phyloP scores from a whole-genome alignment of 208 protist species.

The Hexamita inflata region DNA sequence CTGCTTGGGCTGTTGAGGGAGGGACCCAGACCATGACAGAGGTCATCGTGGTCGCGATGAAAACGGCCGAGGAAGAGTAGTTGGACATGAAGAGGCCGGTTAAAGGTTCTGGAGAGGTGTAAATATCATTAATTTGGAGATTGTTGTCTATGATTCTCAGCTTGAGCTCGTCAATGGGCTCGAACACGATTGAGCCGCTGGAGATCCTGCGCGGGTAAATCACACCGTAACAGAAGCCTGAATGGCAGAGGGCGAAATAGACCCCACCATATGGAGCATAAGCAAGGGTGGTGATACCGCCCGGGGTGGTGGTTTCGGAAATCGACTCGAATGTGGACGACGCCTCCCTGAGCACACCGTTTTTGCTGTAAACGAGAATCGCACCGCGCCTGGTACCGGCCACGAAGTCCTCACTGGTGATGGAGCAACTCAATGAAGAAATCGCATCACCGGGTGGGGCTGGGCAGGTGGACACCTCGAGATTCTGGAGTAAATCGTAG shows the following conservation, averaged over 20 bases:
- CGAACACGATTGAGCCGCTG: background rate
- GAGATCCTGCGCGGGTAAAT: background rate
- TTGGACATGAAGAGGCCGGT: background rate
- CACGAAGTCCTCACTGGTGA: background rate
- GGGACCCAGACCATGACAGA: background rate
- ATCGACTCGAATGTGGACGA: background rate
- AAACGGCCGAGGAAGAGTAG: background rate
- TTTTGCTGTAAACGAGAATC: background rate
- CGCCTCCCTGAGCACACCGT: background rate
- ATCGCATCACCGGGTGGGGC: background rate
- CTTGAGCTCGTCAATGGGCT: background rate
- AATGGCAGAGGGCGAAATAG: background rate
- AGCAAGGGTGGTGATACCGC: background rate
- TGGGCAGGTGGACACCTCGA: background rate
- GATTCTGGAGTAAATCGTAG: background rate
- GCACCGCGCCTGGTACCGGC: background rate
- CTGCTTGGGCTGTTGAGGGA: background rate
- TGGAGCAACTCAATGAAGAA: background rate
- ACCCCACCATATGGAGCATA: background rate
- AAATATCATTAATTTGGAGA: background rate
- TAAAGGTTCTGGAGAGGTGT: background rate
- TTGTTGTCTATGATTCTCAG: background rate
- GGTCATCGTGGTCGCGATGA: background rate
- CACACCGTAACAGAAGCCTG: background rate
- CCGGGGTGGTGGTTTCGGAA: background rate